phyloP scores from a whole-genome alignment of 306 rosid species.

The Spatholobus suberectus region DNA sequence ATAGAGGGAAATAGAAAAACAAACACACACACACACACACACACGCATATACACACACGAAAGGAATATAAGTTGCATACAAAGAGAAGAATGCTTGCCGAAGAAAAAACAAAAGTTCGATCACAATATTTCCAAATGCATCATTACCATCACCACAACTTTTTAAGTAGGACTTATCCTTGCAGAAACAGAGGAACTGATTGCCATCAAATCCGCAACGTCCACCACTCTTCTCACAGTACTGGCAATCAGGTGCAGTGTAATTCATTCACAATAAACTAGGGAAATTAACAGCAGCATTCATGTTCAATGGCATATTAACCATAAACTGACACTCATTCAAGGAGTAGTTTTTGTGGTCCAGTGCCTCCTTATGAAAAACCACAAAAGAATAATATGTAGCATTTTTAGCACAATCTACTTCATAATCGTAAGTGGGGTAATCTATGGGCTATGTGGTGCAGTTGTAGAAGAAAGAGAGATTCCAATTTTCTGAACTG shows the following conservation, averaged over 20 bases:
- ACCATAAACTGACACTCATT: conserved; percentile 54
- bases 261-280: conserved; percentile 53
- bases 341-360: conserved; percentile 45
- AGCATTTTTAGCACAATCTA: conserved; percentile 57
- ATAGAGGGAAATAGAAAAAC: neutral
- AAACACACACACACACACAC: too few species aligned
- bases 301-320: conserved; percentile 48
- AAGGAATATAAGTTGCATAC: neutral
- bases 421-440: conserved; percentile 38
- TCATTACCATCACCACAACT: conserved; percentile 62
- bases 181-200: conserved; percentile 60
- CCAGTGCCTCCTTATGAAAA: conserved; percentile 57
- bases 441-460: conserved; percentile 46
- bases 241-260: conserved; percentile 53
- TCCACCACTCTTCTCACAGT: conserved; percentile 66
- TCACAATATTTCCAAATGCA: conserved; percentile 9
- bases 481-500: conserved; percentile 41
- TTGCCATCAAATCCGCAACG: conserved; percentile 59
- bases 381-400: conserved; percentile 59
- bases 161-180: conserved; percentile 51
- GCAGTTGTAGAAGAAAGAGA: conserved; percentile 72
- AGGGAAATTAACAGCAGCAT: conserved; percentile 11
- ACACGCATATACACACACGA: neutral
- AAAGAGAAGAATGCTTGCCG: neutral
- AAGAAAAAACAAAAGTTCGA: neutral